Base-by-base conservation (phyloP, 768 basidiomycete species). In the Russula sp. region DNA sequence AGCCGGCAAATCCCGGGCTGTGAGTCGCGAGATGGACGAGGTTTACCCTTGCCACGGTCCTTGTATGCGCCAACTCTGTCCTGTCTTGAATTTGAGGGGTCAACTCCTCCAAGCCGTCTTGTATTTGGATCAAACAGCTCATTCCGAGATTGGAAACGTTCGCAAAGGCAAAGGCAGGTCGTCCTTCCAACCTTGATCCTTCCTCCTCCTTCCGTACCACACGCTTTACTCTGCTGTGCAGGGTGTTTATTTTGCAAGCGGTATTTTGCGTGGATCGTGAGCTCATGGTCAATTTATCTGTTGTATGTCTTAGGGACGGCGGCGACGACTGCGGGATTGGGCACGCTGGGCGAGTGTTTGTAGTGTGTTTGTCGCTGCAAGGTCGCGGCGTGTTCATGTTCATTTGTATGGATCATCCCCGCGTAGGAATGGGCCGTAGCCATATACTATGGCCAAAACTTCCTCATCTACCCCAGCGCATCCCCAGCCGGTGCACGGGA, bases 371-470 rank as follows among this genome's bases (percentile, higher is more conserved):
- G n/a, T n/a, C n/a, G n/a, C n/a, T n/a, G n/a, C n/a, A n/a, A n/a
- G n/a, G n/a, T n/a, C n/a, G n/a, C n/a, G n/a, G n/a, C 10, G 36
- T 36, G 13, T 13, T 36, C 36, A 13, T 13, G 13, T 24, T 9
- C 14, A 46, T n/a, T 44, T 9, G 44, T n/a, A 46, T 46, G 36
- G 13, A 36, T 36, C 13, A 8, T 36, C 36, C 13, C 36, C 34
- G 26, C 10, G 2, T 22, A 90, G 89, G 85, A 63, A 82, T 82
- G 56, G 87, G 89, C 11, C n/a, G n/a, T 79, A 94, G 40, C 81
- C n/a, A n/a, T 93, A 20, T 94, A 89, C 75, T 88, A 89, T 68
- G 92, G 90, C 32, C 94, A 98, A 73, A 89, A 87, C 72, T 88
- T 83, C 69, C 79, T 98, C 58, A 95, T 98, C 73, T 98, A 96